Percentiles rank a stretch among this genome's conserved stretches.
phyloP scores from a whole-genome alignment of 805 yeast genomes.

The Zygoascus biomembranicola region DNA sequence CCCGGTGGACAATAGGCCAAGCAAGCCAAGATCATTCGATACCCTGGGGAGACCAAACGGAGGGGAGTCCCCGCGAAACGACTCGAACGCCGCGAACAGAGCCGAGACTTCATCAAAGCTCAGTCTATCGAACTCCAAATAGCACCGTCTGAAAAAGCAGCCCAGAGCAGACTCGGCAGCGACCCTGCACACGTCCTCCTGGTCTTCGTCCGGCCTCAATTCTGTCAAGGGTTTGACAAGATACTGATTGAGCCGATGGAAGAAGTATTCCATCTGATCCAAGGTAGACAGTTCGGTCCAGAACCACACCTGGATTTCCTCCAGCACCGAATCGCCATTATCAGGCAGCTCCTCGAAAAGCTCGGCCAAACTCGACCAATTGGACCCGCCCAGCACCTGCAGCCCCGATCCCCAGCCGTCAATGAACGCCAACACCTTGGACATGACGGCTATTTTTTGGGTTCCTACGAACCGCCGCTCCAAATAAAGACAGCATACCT shows the following conservation, averaged over 20 bases:
- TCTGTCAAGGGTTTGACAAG: slow-evolving; percentile 7
- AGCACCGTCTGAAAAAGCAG: slow-evolving; percentile 17
- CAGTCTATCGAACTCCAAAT: slow-evolving; percentile 29
- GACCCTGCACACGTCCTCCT: slow-evolving; percentile 1
- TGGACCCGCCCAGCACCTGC: slow-evolving; percentile 4
- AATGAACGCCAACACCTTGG: slow-evolving; percentile 12
- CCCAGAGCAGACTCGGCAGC: slow-evolving; percentile 15
- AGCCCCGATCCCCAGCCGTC: slow-evolving; percentile 1
- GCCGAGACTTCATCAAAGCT: slow-evolving; percentile 36
- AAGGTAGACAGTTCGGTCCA: slow-evolving; percentile 8
- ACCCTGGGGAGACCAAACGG: neutral
- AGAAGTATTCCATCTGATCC: slow-evolving; percentile 14
- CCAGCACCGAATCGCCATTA: slow-evolving; percentile 2
- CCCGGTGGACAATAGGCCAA: neutral
- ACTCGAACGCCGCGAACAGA: slow-evolving; percentile 33
- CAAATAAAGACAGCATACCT: slow-evolving; percentile 15
- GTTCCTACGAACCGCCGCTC: slow-evolving; percentile 4
- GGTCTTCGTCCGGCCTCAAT: neutral
- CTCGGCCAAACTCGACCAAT: neutral
- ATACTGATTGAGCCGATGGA: slow-evolving; percentile 10
- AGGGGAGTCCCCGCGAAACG: slow-evolving; percentile 20
- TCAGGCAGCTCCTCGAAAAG: slow-evolving; percentile 1
- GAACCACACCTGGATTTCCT: slow-evolving; percentile 5
- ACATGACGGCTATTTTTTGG: slow-evolving; percentile 21
- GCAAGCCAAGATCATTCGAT: slow-evolving; percentile 1